phyloP scores from a whole-genome alignment of 225 moss, liverwort and hornwort genomes.

The Bryoerythrophyllum caledonicum region DNA sequence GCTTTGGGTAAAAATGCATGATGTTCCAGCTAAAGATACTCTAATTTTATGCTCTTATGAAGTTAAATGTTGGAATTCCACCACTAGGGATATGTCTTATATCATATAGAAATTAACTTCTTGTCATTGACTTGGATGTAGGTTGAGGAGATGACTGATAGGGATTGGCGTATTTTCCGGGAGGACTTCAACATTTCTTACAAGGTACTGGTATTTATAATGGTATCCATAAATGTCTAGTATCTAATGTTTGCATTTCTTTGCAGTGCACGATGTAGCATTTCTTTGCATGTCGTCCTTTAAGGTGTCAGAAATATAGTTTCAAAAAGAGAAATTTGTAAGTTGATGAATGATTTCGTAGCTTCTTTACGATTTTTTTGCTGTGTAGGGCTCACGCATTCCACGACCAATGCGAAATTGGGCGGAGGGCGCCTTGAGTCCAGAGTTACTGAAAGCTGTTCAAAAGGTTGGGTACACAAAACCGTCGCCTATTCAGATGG shows the following conservation, averaged over 20 bases:
- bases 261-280: neutral
- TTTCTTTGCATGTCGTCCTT: neutral
- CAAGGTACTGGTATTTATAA: constrained; percentile 66
- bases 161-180: constrained; percentile 98
- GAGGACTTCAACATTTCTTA: constrained; percentile 99
- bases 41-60: neutral
- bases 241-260: constrained; percentile 4
- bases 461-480: constrained; percentile 96
- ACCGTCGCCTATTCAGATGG: constrained; percentile 99
- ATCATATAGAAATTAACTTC: constrained; percentile 15
- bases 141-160: constrained; percentile 98
- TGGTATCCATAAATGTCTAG: neutral
- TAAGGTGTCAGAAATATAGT: neutral
- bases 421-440: constrained; percentile 89
- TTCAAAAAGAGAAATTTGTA: neutral
- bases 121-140: constrained; percentile 33
- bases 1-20: constrained; percentile 10
- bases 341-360: constrained; percentile 6
- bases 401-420: constrained; percentile 97
- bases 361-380: neutral
- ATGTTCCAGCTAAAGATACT: neutral
- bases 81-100: neutral
- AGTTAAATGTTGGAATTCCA: constrained; percentile 19
- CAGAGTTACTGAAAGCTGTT: constrained; percentile 92
- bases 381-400: constrained; percentile 87